Evolutionary conservation across 345 rosid genomes (phyloP).

Genomic region (Draba incana): DNA sequence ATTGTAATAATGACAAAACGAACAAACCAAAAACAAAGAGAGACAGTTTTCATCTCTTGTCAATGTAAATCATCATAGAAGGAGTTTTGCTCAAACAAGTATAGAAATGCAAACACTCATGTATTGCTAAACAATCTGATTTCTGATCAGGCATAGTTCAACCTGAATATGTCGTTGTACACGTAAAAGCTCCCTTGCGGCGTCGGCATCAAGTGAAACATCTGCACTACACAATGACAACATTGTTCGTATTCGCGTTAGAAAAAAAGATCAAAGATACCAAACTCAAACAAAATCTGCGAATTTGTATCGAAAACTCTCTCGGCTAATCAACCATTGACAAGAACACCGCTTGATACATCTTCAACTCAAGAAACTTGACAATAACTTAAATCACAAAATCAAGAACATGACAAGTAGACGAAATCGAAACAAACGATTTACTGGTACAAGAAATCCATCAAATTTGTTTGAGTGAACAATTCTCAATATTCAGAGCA

Average conservation of each 20-base stretch:
- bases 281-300: not conserved
- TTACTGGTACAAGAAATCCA: too few relatives aligned
- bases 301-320: not conserved
- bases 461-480: not conserved
- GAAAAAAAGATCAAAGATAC: not conserved
- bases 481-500: not conserved
- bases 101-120: slow-evolving; percentile 13
- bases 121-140: slow-evolving; percentile 22
- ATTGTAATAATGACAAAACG: slow-evolving; percentile 22
- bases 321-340: not conserved
- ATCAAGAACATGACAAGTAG: too few relatives aligned
- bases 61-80: slow-evolving; percentile 20
- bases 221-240: slow-evolving; percentile 51
- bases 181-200: slow-evolving; percentile 94
- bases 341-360: not conserved
- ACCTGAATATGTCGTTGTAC: slow-evolving; percentile 90
- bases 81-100: slow-evolving; percentile 21
- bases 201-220: slow-evolving; percentile 99
- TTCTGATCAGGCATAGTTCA: slow-evolving; percentile 84
- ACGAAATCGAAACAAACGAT: too few relatives aligned
- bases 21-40: slow-evolving; percentile 23
- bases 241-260: not conserved
- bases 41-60: slow-evolving; percentile 8
- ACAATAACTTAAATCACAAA: not conserved
- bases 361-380: not conserved